Evolutionary conservation across 140 eudicot genomes (phyloP), one percentile per base, ranked within the genome.

Genomic region (Artemisia princeps): DNA sequence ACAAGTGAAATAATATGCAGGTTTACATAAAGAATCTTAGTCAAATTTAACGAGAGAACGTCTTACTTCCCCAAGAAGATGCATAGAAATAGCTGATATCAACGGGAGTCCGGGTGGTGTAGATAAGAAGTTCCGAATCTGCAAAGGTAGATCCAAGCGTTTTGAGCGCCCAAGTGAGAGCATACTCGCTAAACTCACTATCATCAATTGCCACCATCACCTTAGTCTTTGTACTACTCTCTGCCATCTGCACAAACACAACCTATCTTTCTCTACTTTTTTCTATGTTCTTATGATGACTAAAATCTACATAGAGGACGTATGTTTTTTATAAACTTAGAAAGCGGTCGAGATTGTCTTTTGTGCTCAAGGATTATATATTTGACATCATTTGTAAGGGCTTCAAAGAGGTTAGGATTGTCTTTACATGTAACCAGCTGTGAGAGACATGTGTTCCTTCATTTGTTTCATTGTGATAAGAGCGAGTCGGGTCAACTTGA

Each of bases 151-250:
- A 72, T 4, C 50, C 61, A 13, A 79, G 76, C 46, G 70, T 79
- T 6, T 79, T 40, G 23, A 83, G 80, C 2, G 72, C 78, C 88
- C 88, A 83, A 4, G 5, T 45, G 33, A 83, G 82, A 3, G 88
- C 82, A 23, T 73, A 37, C 8, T 74, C 68, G 68, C 88, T 76
- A 15, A 20, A 45, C 49, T 76, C 80, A 24, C 82, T 71, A 37
- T 45, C 51, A 12, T 22, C 37, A 64, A 45, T 49, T 24, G n/a
- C 53, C 13, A 48, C 53, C n/a, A 48, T 19, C 57, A 53, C 56
- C 60, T 15, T 23, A 14, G 4, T 64, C 72, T 10, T 57, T 64
- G 67, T 59, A 49, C 45, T 30, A 53, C 45, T 49, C 24, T 62
- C 67, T 37, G 17, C 78, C 72, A 73, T 73, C 60, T 73, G 58